Conservation (phyloP, 2,329 filamentous ascomycete genomes). For the Microdochium trichocladiopsis region DNA sequence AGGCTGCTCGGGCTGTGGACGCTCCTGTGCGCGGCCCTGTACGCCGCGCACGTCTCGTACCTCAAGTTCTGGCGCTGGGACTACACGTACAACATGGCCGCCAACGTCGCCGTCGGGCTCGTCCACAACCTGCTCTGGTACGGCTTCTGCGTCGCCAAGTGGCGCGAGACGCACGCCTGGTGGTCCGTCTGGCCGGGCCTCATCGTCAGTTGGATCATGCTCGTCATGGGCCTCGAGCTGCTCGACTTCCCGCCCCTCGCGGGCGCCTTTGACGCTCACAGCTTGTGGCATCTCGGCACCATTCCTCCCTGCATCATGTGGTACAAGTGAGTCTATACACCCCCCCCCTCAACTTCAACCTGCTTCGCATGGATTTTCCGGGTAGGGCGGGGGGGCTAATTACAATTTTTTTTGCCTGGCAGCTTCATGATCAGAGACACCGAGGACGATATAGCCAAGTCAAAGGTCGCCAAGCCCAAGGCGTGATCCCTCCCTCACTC, state of each 20-base stretch:
- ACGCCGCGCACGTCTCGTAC: conserved; percentile 72
- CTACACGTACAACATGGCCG: conserved; percentile 97
- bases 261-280: conserved; percentile 85
- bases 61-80: conserved; percentile 84
- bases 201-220: conserved; percentile 83
- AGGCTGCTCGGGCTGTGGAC: conserved; percentile 68
- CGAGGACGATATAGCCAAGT: conserved; percentile 66
- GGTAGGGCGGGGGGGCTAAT: too few species aligned
- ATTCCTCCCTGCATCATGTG: conserved; percentile 82
- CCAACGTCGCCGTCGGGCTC: conserved; percentile 77
- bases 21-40: conserved; percentile 61
- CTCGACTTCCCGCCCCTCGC: conserved; percentile 85
- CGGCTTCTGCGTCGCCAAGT: conserved; percentile 71
- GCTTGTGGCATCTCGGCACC: conserved; percentile 91
- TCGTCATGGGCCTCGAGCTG: conserved; percentile 93
- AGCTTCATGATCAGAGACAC: conserved; percentile 86
- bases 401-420: too few species aligned
- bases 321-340: conserved; percentile 78
- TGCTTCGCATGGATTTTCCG: conserved; percentile 2
- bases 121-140: conserved; percentile 81
- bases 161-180: conserved; percentile 58
- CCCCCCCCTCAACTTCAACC: conserved; percentile 3
- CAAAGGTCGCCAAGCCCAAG: conserved; percentile 55
- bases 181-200: conserved; percentile 90
- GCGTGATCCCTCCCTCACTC: conserved; percentile 43